Base-by-base conservation (phyloP, 2,329 filamentous ascomycete species). In the Coniochaeta hoffmannii region DNA sequence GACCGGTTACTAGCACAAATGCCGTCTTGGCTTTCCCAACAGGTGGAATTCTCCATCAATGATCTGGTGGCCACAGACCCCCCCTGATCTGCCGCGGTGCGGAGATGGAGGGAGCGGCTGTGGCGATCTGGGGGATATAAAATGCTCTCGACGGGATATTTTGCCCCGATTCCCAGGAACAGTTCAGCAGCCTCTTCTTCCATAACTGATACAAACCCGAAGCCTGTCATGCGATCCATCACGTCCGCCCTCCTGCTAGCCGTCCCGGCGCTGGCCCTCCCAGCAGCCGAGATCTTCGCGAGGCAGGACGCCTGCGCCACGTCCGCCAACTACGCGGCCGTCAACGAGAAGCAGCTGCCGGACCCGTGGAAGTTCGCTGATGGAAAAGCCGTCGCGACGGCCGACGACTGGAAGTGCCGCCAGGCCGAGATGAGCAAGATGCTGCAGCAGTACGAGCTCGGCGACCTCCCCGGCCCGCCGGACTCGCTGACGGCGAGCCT, bases 371-470 rank as follows among this genome's bases (percentile, higher is more conserved):
- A 69, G 34, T 73, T 71, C 57, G 60, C 67, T n/a, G 69, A 70
- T 49, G 75, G 75, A 34, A 66, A 62, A 22, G 68, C 68, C 46
- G 71, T 78, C 50, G 65, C 67, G 9, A 73, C 69, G 34, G 69
- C 71, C 59, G 69, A 60, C 7, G 68, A 76, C 60, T 79, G 71
- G 66, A 63, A 64, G 41, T 78, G 76, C 63, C 74, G 76, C 36
- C 70, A 71, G 60, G 64, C 68, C 15, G 74, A 78, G 63, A 75
- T 78, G 58, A 69, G 63, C 59, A 67, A 70, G 55, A 62, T 73
- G 52, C 63, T 79, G 59, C 70, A 76, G 63, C 70, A 72, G 60
- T 77, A 73, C 61, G 76, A 77, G 63, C 68, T 77, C 26, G 76
- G 75, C 44, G 70, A 69, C 54, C 71, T 71, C 59, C 75, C 74